Evolutionary conservation across 306 rosid genomes (phyloP), one percentile per base, ranked within the genome.

Genomic region (Benincasa hispida): DNA sequence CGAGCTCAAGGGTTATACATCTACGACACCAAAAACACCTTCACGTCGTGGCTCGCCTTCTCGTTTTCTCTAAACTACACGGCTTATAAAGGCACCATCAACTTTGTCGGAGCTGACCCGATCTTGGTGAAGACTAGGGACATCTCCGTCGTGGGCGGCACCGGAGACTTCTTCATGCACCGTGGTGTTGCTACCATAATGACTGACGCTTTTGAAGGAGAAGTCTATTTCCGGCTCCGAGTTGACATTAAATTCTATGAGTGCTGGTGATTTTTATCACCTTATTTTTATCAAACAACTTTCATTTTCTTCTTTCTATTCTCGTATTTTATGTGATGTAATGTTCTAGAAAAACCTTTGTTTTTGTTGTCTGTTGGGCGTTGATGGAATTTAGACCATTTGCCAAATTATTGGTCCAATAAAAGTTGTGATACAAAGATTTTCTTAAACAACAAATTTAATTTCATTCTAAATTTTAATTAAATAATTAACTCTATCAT

Each of bases 131-230:
- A 91, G 70, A 21, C 47, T 0, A 85, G 98, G 66, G 98, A 93
- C 35, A 81, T 91, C 18, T 93, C 97, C 0, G 79, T 93, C 0
- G 76, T 86, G 0, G 91, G 98, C 12, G 98, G 98, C 12, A 89
- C 96, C 0, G 97, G 90, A 0, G 96, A 93, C 45, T 91, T 93
- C 82, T 91, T 93, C 77, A 88, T 91, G 96, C 86, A 85, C 56
- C 78, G 97, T 17, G 97, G 93, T 13, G 22, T 88, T 18, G 98
- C 96, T 12, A 91, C 97, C 63, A 13, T 93, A 19, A 55, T 37
- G 67, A 91, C 98, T 0, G 97, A 91, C 70, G 85, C 92, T 0
- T 87, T 66, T 55, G 93, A 93, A 83, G 96, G 93, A 15, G 89
- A 88, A 14, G 88, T 87, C 39, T 93, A 91, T 39, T 93, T 91